Conservation (phyloP, 129 eudicot genomes). For the Apium graveolens region DNA sequence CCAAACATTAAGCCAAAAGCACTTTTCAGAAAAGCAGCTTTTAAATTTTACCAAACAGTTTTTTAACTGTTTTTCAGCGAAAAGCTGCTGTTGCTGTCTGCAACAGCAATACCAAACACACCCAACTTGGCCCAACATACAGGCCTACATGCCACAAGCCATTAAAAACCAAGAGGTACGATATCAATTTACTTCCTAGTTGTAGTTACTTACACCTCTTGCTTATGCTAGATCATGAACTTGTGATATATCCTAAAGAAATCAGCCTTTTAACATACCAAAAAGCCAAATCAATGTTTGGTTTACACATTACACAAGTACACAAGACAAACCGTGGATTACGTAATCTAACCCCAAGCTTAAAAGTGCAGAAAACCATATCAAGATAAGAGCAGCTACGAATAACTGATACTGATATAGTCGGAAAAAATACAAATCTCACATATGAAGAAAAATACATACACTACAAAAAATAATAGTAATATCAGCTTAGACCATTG, state of each 20-base stretch:
- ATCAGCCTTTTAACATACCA: background rate
- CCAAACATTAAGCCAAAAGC: too few relatives aligned
- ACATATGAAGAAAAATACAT: conserved; percentile 3
- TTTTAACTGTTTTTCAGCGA: too few relatives aligned
- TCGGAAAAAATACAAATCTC: background rate
- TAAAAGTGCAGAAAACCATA: background rate
- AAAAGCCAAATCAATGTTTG: background rate
- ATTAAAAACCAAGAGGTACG: background rate
- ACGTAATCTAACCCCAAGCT: background rate
- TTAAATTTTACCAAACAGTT: too few relatives aligned
- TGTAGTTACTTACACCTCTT: background rate
- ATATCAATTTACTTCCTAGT: background rate
- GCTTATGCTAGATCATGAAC: background rate
- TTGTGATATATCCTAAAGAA: background rate
- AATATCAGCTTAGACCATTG: background rate
- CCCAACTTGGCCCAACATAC: background rate
- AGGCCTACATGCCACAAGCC: conserved; percentile 1
- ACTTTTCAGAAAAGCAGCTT: too few relatives aligned
- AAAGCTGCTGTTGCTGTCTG: too few relatives aligned
- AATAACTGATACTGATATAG: background rate
- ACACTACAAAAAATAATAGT: background rate
- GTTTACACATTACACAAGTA: background rate
- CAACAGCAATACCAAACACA: too few relatives aligned
- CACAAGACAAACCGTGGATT: background rate
- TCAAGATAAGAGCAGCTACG: background rate